Conservation (phyloP, 768 basidiomycete species). For the Russula griseocarnosa region DNA sequence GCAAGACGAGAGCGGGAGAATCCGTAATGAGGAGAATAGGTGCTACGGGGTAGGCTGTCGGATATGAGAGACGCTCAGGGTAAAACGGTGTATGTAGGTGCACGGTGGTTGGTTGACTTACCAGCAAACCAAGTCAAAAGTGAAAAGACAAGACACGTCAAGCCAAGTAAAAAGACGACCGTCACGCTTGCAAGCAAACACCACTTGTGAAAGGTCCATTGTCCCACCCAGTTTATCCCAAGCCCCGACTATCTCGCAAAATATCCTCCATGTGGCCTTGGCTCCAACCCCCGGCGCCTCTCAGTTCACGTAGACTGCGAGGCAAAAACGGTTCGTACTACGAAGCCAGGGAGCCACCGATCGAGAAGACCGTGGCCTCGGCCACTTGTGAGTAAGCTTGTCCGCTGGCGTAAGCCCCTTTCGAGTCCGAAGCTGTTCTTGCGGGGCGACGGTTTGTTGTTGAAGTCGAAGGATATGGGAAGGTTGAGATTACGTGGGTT, state of each 20-base stretch:
- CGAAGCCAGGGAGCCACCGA: constrained; percentile 6
- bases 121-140: constrained; percentile 59
- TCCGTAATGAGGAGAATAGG: constrained; percentile 62
- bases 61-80: neutral
- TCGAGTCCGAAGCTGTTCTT: neutral
- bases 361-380: constrained; percentile 38
- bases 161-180: constrained; percentile 53
- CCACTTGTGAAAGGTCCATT: constrained; percentile 67
- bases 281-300: constrained; percentile 18
- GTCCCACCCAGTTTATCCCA: constrained; percentile 39
- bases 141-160: constrained; percentile 47
- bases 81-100: neutral
- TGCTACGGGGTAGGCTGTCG: constrained; percentile 55
- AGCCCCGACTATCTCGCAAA: constrained; percentile 38
- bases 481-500: neutral
- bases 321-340: constrained; percentile 17
- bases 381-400: constrained; percentile 53
- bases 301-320: constrained; percentile 13
- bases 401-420: constrained; percentile 21
- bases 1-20: constrained; percentile 49
- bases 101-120: constrained; percentile 37
- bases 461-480: neutral
- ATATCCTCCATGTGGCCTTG: constrained; percentile 16
- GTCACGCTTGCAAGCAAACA: constrained; percentile 52
- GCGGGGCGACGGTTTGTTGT: neutral